Base-by-base conservation (phyloP, 1,284 basidiomycete genomes). In the Puccinia hordei region DNA sequence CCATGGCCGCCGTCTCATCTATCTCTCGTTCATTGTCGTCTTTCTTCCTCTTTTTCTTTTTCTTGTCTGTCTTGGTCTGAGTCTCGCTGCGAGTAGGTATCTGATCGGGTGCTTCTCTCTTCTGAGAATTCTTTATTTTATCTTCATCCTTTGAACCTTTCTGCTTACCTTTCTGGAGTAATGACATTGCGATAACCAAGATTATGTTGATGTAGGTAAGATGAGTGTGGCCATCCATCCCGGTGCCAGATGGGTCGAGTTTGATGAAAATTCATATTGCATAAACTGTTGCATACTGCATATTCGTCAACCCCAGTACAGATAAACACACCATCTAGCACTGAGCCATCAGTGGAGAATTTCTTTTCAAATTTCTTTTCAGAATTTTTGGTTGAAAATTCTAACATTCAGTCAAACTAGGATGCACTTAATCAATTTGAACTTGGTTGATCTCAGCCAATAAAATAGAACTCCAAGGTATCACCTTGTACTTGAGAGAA, bases 1-100 rank as follows among this genome's bases (percentile, higher is more conserved):
- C 9, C 24, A 19, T 51, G 19, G 24, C 15, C 30, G 27, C 33
- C 4, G 44, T 24, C 27, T 46, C 49, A 55, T 72, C 69, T 13
- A 49, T 46, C 41, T 68, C 49, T 51, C 24, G 33, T 33, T 72
- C 69, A 33, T 53, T 55, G 2, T 72, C 46, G 44, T 72, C 69
- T 72, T 72, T 44, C 44, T 72, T 35, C 49, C 49, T 72, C 49
- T 53, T 72, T 38, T 53, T 55, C 49, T 72, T 72, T 22, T 72
- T 72, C 49, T 72, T 72, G 44, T 51, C 30, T 15, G 33, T 3
- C n/a, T 72, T 72, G 59, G 59, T n/a, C 33, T 63, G 59, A 38
- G 33, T 63, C 4, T 38, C 59, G 33, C 10, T 38, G 17, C 2
- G 59, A 35, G 6, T 33, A 12, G 8, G 24, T 59, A 30, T 33